Percentiles rank a stretch among this genome's conserved stretches.
Evolutionary conservation across 306 rosid genomes (phyloP).

Genomic region (Hylodesmum podocarpum): DNA sequence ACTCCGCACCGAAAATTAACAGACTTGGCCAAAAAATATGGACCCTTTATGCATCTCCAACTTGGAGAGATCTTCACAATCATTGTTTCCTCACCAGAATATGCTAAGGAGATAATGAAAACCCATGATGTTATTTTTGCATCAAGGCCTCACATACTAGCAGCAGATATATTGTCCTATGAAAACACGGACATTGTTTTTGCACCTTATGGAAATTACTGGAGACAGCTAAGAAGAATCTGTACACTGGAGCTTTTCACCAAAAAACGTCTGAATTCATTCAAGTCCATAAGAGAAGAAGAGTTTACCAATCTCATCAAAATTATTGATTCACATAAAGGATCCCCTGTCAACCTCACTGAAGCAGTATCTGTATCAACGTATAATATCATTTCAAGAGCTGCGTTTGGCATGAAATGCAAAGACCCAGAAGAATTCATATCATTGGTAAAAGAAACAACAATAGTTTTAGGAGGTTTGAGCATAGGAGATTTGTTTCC

Average conservation of each 20-base stretch:
- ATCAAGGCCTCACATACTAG: constrained; percentile 27
- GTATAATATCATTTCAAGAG: background rate
- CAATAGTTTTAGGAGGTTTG: constrained; percentile 16
- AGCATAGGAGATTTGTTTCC: constrained; percentile 38
- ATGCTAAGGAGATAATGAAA: constrained; percentile 32
- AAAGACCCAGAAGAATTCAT: constrained; percentile 27
- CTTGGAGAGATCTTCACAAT: constrained; percentile 8
- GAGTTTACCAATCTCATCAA: constrained; percentile 15
- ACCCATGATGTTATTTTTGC: constrained; percentile 34
- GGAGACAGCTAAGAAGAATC: constrained; percentile 30
- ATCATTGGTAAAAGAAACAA: background rate
- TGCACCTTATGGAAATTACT: constrained; percentile 37
- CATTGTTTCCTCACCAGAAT: constrained; percentile 45
- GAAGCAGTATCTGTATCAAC: background rate
- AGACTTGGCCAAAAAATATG: constrained; percentile 32
- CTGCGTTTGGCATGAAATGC: constrained; percentile 26
- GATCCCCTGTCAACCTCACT: constrained; percentile 33
- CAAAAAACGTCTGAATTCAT: constrained; percentile 26
- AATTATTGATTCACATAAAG: constrained; percentile 6
- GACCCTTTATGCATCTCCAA: constrained; percentile 26
- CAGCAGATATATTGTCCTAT: background rate
- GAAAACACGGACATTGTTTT: background rate
- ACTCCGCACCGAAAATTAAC: constrained; percentile 29
- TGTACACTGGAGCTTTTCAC: constrained; percentile 36
- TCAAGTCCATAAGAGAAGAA: constrained; percentile 33